Percentiles rank a stretch among this genome's conserved stretches.
Evolutionary conservation across 2,329 filamentous ascomycete genomes (phyloP).

Genomic region (Fusarium verticillioides): DNA sequence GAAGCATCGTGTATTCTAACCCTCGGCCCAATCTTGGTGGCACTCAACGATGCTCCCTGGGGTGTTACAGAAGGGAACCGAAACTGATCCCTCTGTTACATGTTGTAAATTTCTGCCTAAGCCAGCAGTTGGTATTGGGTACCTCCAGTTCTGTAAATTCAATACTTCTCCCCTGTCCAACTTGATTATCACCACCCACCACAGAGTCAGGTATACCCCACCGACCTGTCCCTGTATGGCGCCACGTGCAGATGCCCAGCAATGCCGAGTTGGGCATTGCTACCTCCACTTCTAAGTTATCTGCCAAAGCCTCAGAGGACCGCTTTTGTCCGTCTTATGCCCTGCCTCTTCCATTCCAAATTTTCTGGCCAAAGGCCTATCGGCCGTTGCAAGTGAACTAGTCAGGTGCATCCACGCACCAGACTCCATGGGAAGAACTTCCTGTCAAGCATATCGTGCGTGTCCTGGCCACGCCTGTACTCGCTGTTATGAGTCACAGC

Average conservation of each 20-base stretch:
- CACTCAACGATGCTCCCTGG: not conserved
- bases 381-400: slow-evolving; percentile 15
- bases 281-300: slow-evolving; percentile 19
- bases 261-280: slow-evolving; percentile 37
- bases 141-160: slow-evolving; percentile 3
- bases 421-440: slow-evolving; percentile 16
- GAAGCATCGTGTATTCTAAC: slow-evolving; percentile 2
- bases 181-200: slow-evolving; percentile 34
- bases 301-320: slow-evolving; percentile 12
- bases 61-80: not conserved
- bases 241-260: slow-evolving; percentile 43
- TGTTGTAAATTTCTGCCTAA: slow-evolving; percentile 29
- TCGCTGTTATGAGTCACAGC: slow-evolving; percentile 25
- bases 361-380: not conserved
- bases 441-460: slow-evolving; percentile 5
- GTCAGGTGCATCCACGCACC: slow-evolving; percentile 26
- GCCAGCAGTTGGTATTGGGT: slow-evolving; percentile 6
- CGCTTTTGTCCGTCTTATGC: slow-evolving; percentile 7
- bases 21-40: not conserved
- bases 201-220: slow-evolving; percentile 33
- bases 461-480: slow-evolving; percentile 18
- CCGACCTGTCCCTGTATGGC: slow-evolving; percentile 42
- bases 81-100: slow-evolving; percentile 1
- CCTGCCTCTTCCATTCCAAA: slow-evolving; percentile 20
- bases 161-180: slow-evolving; percentile 22